Conservation (phyloP, 1,284 basidiomycete genomes). For the Ustilago nuda region DNA sequence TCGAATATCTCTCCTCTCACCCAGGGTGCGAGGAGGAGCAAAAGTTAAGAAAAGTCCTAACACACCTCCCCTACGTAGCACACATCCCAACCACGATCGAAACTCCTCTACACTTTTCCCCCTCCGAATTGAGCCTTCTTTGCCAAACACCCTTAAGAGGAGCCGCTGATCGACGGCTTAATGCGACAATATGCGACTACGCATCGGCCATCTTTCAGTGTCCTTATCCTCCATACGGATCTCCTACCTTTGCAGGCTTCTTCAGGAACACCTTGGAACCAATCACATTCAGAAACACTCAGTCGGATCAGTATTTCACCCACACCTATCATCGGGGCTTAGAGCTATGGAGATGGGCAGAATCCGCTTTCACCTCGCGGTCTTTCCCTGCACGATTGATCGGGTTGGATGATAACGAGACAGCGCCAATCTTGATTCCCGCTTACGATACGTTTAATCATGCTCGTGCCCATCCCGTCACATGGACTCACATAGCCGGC, state of each 20-base stretch:
- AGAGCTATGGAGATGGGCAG: constrained; percentile 57
- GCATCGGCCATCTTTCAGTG: neutral
- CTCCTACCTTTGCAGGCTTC: neutral
- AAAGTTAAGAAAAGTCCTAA: neutral
- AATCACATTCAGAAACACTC: neutral
- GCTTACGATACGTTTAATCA: constrained; percentile 65
- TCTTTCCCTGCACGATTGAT: constrained; percentile 59
- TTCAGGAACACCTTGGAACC: neutral
- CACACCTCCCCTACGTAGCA: constrained; percentile 47
- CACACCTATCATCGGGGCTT: constrained; percentile 20
- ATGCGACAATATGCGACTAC: constrained; percentile 27
- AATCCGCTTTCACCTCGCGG: constrained; percentile 50
- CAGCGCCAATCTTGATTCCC: constrained; percentile 61
- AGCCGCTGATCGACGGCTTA: constrained; percentile 33
- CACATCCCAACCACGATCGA: constrained; percentile 39
- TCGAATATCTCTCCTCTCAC: neutral
- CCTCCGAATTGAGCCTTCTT: constrained; percentile 43
- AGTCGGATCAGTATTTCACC: constrained; percentile 8
- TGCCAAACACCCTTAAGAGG: constrained; percentile 48
- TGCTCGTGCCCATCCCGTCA: constrained; percentile 52
- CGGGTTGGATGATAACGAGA: constrained; percentile 1
- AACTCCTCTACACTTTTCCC: constrained; percentile 48
- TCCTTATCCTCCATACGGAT: neutral
- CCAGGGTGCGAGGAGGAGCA: neutral
- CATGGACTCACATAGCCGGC: constrained; percentile 37